Conservation (phyloP, 148 eudicot species). For the Nyssa sinensis region DNA sequence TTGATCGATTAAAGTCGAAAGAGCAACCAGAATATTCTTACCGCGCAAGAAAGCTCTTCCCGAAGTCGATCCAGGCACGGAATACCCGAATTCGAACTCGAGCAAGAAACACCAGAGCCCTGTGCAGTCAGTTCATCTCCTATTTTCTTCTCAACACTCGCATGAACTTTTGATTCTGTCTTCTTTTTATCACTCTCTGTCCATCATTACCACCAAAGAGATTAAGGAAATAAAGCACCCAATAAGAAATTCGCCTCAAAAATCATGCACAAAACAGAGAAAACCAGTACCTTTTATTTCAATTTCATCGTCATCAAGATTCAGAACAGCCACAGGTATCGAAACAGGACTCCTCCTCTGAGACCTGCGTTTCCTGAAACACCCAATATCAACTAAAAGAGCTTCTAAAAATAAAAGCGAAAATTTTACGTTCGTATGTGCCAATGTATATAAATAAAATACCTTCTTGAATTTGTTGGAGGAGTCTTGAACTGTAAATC, state of each 20-base stretch:
- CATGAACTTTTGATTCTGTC: conserved; percentile 20
- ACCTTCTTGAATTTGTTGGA: conserved; percentile 67
- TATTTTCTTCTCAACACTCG: conserved; percentile 32
- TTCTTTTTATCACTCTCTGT: conserved; percentile 33
- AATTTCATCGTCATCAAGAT: conserved; percentile 59
- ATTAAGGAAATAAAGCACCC: conserved; percentile 1
- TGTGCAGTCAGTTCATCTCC: conserved; percentile 25
- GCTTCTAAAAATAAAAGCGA: neutral
- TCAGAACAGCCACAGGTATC: conserved; percentile 47
- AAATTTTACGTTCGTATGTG: neutral
- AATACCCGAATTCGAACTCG: conserved; percentile 37
- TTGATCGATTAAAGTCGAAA: neutral
- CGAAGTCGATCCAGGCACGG: conserved; percentile 75
- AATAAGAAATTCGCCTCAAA: neutral
- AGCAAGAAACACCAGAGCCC: conserved; percentile 25
- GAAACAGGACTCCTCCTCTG: conserved; percentile 44
- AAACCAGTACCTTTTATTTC: conserved; percentile 23
- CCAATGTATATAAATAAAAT: neutral
- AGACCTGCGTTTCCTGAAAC: conserved; percentile 57
- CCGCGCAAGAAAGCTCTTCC: conserved; percentile 96
- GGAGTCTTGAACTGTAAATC: conserved; percentile 51
- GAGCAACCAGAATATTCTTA: conserved; percentile 27
- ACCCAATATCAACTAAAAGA: neutral
- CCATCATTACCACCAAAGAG: conserved; percentile 7
- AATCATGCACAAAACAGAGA: neutral